These are phyloP conservation scores for Lindgomyces ingoldianus DNA, from an alignment of 495 filamentous ascomycete genomes.

Conservation along the genomic window DNA sequence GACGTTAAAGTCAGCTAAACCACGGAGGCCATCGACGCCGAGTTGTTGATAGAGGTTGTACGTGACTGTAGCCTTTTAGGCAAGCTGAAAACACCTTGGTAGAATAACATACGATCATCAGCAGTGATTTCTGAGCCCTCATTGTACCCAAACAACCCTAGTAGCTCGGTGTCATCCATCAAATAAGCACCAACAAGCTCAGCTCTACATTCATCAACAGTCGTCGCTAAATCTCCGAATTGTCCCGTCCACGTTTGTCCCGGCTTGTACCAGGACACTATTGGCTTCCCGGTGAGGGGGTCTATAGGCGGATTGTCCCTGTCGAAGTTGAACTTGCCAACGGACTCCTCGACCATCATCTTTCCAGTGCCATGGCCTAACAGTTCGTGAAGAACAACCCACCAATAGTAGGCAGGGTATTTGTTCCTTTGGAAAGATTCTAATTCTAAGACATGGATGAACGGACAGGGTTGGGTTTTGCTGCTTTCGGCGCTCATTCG, in stretches of 20 bases:
- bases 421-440: slow-evolving; percentile 45
- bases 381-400: slow-evolving; percentile 51
- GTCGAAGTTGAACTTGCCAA: slow-evolving; percentile 53
- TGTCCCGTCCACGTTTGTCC: slow-evolving; percentile 54
- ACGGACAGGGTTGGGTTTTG: slow-evolving; percentile 42
- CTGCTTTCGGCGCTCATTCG: slow-evolving; percentile 48
- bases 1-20: slow-evolving; percentile 49
- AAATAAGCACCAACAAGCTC: slow-evolving; percentile 51
- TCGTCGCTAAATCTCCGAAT: slow-evolving; percentile 50
- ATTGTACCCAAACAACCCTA: slow-evolving; percentile 49
- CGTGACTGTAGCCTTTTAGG: slow-evolving; percentile 40
- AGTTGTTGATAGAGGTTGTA: slow-evolving; percentile 52
- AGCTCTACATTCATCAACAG: slow-evolving; percentile 54
- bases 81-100: background rate
- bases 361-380: slow-evolving; percentile 51
- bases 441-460: slow-evolving; percentile 45
- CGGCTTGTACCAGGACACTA: slow-evolving; percentile 50
- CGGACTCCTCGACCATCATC: slow-evolving; percentile 36
- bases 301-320: slow-evolving; percentile 47
- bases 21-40: slow-evolving; percentile 50
- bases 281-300: slow-evolving; percentile 48
- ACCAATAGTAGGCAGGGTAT: slow-evolving; percentile 48
- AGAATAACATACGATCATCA: slow-evolving; percentile 37
- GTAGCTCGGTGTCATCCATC: slow-evolving; percentile 47
- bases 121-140: slow-evolving; percentile 43